Evolutionary conservation across 2,329 filamentous ascomycete genomes (phyloP), one percentile per base, ranked within the genome.

Genomic region (Lecanosticta acicola): DNA sequence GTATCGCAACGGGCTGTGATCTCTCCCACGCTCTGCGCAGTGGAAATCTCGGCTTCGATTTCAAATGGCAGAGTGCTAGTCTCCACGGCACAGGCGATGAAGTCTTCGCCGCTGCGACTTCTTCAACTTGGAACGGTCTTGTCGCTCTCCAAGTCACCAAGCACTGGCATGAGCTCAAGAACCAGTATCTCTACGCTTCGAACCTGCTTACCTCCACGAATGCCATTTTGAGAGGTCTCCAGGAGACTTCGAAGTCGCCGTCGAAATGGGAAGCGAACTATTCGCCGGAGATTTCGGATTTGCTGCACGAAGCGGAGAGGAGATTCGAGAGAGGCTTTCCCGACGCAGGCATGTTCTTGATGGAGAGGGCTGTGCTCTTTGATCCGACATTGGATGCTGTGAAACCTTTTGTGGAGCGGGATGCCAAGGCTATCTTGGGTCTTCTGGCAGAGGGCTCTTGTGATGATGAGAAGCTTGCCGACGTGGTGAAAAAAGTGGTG

Each of bases 31-130:
- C 50, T 4, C 56, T 69, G 5, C 49, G 60, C 14, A 61, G 47
- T 40, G 66, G 66, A 9, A 59, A 63, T 21, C 53, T 69, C 32
- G 66, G 66, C 10, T 60, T 69, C 36, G 65, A 69, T 17, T 36
- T 70, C 26, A 54, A 65, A 48, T 69, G 67, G 66, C 62, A 68
- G 18, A 68, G 64, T 43, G 65, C 63, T 1, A 67, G 65, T 1
- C 53, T 70, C 3, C 62, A 66, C 18, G 67, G 66, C 4, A 51
- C 1, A 67, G 66, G 7, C 54, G 56, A 3, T 29, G 11, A 29
- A 7, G 66, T 67, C 45, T 35, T 32, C 0, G 69, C 69, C 45
- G 60, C 67, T 11, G 66, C 58, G 1, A 64, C 63, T 13, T 68
- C 65, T 13, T 53, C 64, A 4, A 44, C 48, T 41, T 62, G 61